Conservation (phyloP, 1,284 basidiomycete genomes). For the Xerocomus nothofagi region DNA sequence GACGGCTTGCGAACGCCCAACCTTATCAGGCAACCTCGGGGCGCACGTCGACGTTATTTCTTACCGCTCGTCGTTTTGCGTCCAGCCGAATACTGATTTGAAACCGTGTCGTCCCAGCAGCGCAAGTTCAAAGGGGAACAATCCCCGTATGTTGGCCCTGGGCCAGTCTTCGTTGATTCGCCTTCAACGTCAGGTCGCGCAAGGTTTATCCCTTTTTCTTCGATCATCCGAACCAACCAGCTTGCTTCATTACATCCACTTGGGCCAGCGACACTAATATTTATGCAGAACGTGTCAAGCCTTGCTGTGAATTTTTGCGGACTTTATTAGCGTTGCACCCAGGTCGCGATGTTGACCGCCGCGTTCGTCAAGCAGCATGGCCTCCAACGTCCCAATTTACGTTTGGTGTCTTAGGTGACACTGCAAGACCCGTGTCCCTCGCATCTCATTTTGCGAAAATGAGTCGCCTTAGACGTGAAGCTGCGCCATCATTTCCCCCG, state of each 20-base stretch:
- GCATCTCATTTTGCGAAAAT: constrained; percentile 18
- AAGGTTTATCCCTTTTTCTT: neutral
- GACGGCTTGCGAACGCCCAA: neutral
- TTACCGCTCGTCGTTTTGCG: constrained; percentile 6
- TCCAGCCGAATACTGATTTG: neutral
- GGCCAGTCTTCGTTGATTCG: neutral
- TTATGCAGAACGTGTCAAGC: neutral
- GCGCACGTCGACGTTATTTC: neutral
- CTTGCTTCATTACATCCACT: constrained; percentile 3
- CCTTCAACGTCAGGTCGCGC: neutral
- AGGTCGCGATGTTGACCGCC: neutral
- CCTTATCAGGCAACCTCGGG: constrained; percentile 1
- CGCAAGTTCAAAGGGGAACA: constrained; percentile 7
- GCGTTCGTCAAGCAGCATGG: constrained; percentile 18
- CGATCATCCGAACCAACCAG: neutral
- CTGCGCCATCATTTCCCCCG: constrained; percentile 8
- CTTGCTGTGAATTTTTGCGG: neutral
- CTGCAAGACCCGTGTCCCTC: constrained; percentile 9
- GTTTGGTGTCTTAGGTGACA: constrained; percentile 23
- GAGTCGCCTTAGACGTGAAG: constrained; percentile 9
- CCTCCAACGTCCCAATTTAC: constrained; percentile 27
- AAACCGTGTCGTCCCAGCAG: constrained; percentile 1
- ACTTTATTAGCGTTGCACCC: neutral
- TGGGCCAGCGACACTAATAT: neutral
- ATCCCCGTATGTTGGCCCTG: constrained; percentile 1